A percentile compares a stretch with the other conserved stretches of the same genome.
These are phyloP conservation scores for Sphaerulina vaccinii DNA, from an alignment of 2,329 filamentous ascomycete species.

Conservation along the genomic window DNA sequence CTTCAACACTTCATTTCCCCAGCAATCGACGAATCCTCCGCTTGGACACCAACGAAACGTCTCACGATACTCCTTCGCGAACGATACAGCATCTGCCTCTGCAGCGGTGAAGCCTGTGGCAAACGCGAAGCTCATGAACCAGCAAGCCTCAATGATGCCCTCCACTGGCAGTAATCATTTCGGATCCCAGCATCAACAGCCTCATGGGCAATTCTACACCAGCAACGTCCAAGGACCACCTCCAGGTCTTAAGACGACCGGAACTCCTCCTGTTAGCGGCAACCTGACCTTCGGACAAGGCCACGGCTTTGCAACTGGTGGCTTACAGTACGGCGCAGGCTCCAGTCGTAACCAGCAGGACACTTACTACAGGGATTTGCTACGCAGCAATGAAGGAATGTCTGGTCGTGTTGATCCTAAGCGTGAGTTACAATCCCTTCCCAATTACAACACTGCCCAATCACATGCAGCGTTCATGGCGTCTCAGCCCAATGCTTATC, in stretches of 20 bases:
- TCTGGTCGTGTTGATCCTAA: constrained; percentile 28
- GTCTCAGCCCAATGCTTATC: constrained; percentile 27
- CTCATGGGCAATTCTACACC: constrained; percentile 72
- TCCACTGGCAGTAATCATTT: constrained; percentile 46
- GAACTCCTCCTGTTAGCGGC: constrained; percentile 79
- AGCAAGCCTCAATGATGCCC: constrained; percentile 84
- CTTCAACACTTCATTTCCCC: constrained; percentile 40
- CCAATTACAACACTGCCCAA: constrained; percentile 26
- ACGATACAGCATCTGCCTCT: constrained; percentile 62
- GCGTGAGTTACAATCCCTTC: constrained; percentile 37
- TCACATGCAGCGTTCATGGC: constrained; percentile 27
- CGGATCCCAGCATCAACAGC: constrained; percentile 54
- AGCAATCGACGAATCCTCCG: constrained; percentile 24
- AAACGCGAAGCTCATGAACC: constrained; percentile 77
- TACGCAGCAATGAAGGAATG: constrained; percentile 24
- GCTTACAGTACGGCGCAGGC: constrained; percentile 60
- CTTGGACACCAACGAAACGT: constrained; percentile 75
- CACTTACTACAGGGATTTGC: constrained; percentile 26
- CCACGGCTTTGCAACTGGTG: constrained; percentile 72
- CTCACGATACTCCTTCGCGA: constrained; percentile 84
- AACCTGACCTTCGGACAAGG: constrained; percentile 86
- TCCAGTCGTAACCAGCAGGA: constrained; percentile 42
- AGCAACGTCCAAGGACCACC: constrained; percentile 88
- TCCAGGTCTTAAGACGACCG: constrained; percentile 90
- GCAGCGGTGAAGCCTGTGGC: constrained; percentile 72